These are phyloP conservation scores for Pleurotus tuber-regium DNA, from an alignment of 768 basidiomycete species.

Conservation along the genomic window DNA sequence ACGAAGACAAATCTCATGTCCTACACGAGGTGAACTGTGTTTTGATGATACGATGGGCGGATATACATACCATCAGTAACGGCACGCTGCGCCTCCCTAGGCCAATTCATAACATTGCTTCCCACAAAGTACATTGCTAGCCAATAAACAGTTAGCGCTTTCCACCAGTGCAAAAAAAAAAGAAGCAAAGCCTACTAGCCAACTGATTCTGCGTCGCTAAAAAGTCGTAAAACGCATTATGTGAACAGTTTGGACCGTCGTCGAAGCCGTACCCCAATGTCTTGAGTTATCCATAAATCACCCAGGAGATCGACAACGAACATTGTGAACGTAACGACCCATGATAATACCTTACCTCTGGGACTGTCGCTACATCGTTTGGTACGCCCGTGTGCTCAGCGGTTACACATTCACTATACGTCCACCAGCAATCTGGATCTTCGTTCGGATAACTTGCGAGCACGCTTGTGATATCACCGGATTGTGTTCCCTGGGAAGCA, in stretches of 20 bases:
- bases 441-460: slow-evolving; percentile 30
- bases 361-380: slow-evolving; percentile 41
- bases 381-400: slow-evolving; percentile 45
- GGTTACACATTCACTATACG: slow-evolving; percentile 36
- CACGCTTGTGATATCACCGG: slow-evolving; percentile 29
- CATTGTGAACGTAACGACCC: too few relatives aligned
- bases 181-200: slow-evolving; percentile 44
- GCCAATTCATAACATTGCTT: slow-evolving; percentile 55
- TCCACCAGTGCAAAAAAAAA: not conserved
- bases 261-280: slow-evolving; percentile 63
- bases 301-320: not conserved
- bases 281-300: slow-evolving; percentile 48
- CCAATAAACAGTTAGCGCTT: not conserved
- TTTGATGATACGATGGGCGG: not conserved
- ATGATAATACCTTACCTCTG: slow-evolving; percentile 36
- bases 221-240: slow-evolving; percentile 61
- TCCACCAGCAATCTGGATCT: slow-evolving; percentile 59
- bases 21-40: slow-evolving; percentile 18
- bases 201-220: slow-evolving; percentile 51
- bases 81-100: slow-evolving; percentile 52
- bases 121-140: slow-evolving; percentile 64
- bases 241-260: slow-evolving; percentile 64
- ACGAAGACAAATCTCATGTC: slow-evolving; percentile 62
- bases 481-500: too few relatives aligned
- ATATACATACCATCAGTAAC: slow-evolving; percentile 47